A percentile compares a stretch with the other conserved stretches of the same genome.
Evolutionary conservation across 306 rosid genomes (phyloP).

Genomic region (Sicyos baderoa): DNA sequence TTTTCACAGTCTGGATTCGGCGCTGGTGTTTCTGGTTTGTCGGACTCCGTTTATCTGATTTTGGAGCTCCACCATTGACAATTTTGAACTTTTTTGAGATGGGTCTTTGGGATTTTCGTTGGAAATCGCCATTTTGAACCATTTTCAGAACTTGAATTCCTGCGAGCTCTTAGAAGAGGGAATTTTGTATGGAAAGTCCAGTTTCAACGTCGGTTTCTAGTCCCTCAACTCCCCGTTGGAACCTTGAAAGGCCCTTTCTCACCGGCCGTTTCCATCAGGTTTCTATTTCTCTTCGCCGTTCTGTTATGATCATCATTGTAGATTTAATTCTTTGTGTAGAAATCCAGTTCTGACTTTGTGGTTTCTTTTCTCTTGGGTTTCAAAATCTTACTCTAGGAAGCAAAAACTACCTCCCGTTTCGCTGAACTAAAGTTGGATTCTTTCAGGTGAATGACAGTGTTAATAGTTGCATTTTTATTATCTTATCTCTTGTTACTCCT

Average conservation of each 20-base stretch:
- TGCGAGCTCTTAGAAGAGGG: too few relatives aligned
- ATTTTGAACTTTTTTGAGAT: slow-evolving; percentile 1
- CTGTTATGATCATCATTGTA: not conserved
- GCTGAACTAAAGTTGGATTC: slow-evolving; percentile 32
- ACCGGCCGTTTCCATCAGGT: slow-evolving; percentile 56
- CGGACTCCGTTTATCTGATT: not conserved
- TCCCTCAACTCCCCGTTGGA: slow-evolving; percentile 49
- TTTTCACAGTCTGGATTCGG: too few relatives aligned
- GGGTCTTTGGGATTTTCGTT: not conserved
- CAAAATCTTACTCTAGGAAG: slow-evolving; percentile 26
- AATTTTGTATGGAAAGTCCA: slow-evolving; percentile 33
- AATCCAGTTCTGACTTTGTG: slow-evolving; percentile 1
- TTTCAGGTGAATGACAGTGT: slow-evolving; percentile 24
- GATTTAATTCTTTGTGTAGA: not conserved
- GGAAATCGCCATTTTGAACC: not conserved
- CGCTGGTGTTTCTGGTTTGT: too few relatives aligned
- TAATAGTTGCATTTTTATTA: not conserved
- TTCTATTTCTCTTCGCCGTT: slow-evolving; percentile 7
- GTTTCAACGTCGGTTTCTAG: slow-evolving; percentile 20
- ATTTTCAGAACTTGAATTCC: not conserved
- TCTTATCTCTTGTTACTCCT: not conserved
- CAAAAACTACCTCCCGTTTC: slow-evolving; percentile 35
- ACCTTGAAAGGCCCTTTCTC: slow-evolving; percentile 47
- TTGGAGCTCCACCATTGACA: not conserved
- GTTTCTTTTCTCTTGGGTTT: not conserved